A percentile compares a stretch with the other conserved stretches of the same genome.
phyloP scores from a whole-genome alignment of 192 early-diverging fungal genomes.

The Umbelopsis sp. region DNA sequence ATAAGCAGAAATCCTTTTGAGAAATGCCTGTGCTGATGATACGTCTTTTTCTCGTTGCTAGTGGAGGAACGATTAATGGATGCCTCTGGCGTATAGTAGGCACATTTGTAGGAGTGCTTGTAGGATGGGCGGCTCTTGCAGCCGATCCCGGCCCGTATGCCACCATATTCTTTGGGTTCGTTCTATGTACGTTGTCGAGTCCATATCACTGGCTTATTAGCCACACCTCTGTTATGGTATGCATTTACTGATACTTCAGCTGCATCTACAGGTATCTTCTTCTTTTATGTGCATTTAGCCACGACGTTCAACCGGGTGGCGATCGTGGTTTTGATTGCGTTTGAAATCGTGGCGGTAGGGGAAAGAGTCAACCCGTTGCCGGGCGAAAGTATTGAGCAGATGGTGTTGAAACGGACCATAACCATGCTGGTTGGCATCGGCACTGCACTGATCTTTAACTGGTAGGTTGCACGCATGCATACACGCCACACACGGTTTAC shows the following conservation, averaged over 20 bases:
- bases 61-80: slow-evolving; percentile 50
- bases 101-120: slow-evolving; percentile 44
- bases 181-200: slow-evolving; percentile 26
- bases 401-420: slow-evolving; percentile 48
- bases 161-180: slow-evolving; percentile 32
- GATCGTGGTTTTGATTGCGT: slow-evolving; percentile 34
- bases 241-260: neutral
- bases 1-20: neutral
- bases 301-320: slow-evolving; percentile 39
- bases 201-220: neutral
- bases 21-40: neutral
- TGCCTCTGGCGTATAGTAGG: slow-evolving; percentile 50
- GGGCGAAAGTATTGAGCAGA: slow-evolving; percentile 30
- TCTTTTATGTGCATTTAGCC: slow-evolving; percentile 40
- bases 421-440: slow-evolving; percentile 64
- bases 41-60: slow-evolving; percentile 30
- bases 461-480: slow-evolving; percentile 24
- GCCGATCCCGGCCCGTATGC: slow-evolving; percentile 37
- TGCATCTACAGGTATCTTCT: slow-evolving; percentile 28
- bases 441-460: slow-evolving; percentile 56
- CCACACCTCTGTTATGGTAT: neutral
- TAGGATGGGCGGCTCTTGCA: slow-evolving; percentile 41
- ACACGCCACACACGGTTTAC: no score
- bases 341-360: slow-evolving; percentile 36
- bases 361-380: slow-evolving; percentile 29